Evolutionary conservation across 106 monocot species (phyloP), one percentile per base, ranked within the genome.

Genomic region (Gastrodia elata): DNA sequence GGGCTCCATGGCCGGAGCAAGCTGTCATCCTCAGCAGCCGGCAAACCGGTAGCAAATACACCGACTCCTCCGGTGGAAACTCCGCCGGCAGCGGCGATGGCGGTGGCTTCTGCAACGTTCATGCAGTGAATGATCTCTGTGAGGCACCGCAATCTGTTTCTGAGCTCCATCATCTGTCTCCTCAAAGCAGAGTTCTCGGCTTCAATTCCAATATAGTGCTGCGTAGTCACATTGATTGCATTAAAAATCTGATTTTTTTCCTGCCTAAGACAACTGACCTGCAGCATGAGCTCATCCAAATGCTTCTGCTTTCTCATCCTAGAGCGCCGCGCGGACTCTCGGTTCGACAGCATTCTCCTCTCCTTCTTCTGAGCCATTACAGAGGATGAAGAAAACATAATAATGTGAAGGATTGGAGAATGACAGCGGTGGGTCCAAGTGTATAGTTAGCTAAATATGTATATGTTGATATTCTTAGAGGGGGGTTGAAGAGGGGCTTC

Each of bases 251-350:
- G 76, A 30, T 64, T 39, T 72, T 89, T 92, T 67, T 92, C 86
- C 35, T 56, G 58, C 68, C 79, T 58, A 16, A 92, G 80, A 13
- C 82, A 72, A 3, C 55, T 71, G 64, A 77, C 74, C 49, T 83
- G 82, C 15, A 79, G 72, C 64, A 76, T 77, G 24, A 92, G 84
- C 0, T 89, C 92, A n/a, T 92, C 89, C 58, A 89, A 43, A 36
- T 89, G 89, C 71, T 87, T 84, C 82, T 92, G 92, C 80, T 92
- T 92, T 71, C 92, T 71, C 89, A 80, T 78, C 73, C 92, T 39
- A 15, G 89, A 89, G 44, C 89, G 74, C 78, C 86, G 71, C 28
- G 92, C 92, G 3, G 92, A 92, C 59, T 92, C 92, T 30, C 92
- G 77, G 76, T 92, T 92, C 40, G 92, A 92, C 27, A 82, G 78